Conservation (phyloP, 495 filamentous ascomycete species). For the Apiosordaria backusii region DNA sequence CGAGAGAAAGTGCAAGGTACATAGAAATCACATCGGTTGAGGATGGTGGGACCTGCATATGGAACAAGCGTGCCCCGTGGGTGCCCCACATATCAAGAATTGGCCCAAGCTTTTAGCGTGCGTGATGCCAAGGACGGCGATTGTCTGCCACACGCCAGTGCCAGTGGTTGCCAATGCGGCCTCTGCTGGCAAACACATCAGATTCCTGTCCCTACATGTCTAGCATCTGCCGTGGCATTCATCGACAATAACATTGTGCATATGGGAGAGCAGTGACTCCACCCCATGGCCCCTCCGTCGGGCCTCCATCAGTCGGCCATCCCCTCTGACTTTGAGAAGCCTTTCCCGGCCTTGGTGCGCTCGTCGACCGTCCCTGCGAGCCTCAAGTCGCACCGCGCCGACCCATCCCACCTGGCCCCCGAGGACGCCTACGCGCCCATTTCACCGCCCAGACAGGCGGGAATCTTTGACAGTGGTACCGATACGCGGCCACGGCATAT, state of each 20-base stretch:
- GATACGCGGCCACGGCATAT: conserved; percentile 22
- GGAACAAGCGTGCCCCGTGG: neutral
- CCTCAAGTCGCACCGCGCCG: conserved; percentile 36
- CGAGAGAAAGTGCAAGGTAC: neutral
- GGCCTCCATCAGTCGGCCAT: conserved; percentile 31
- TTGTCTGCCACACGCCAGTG: neutral
- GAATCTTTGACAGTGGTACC: conserved; percentile 37
- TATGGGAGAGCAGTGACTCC: conserved; percentile 17
- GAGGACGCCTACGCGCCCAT: conserved; percentile 74
- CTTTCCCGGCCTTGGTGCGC: conserved; percentile 32
- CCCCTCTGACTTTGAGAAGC: conserved; percentile 29
- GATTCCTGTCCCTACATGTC: neutral
- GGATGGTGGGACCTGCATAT: neutral
- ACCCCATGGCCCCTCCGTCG: conserved; percentile 38
- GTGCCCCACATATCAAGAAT: neutral
- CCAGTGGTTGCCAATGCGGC: neutral
- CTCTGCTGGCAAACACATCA: neutral
- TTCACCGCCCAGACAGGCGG: conserved; percentile 54
- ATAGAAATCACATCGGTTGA: too few species aligned
- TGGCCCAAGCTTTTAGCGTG: neutral
- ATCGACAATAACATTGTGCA: conserved; percentile 13
- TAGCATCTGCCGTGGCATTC: neutral
- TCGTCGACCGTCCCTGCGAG: conserved; percentile 41
- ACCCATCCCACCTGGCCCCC: conserved; percentile 63
- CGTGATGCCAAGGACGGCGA: neutral